These are phyloP conservation scores for Aspergillus transmontanensis DNA, from an alignment of 2,329 filamentous ascomycete species.

Conservation along the genomic window DNA sequence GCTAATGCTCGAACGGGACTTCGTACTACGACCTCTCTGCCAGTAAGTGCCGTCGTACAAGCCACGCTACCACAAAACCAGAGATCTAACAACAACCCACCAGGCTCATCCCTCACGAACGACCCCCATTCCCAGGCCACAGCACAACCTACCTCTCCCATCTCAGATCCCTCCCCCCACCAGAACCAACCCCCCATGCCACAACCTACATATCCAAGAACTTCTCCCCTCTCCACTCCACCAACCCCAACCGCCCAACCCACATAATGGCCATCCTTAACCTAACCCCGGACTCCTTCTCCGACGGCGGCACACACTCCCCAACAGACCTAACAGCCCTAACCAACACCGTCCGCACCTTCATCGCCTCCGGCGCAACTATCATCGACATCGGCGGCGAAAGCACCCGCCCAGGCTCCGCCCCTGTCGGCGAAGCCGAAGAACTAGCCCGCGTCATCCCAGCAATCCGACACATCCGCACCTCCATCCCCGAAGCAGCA, in stretches of 20 bases:
- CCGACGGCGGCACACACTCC: conserved; percentile 74
- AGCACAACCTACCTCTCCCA: conserved; percentile 36
- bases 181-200: conserved; percentile 39
- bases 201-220: conserved; percentile 41
- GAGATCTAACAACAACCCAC: conserved; percentile 6
- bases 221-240: conserved; percentile 60
- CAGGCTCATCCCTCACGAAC: conserved; percentile 47
- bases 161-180: conserved; percentile 37
- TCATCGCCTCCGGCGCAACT: conserved; percentile 71
- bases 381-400: conserved; percentile 94
- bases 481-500: conserved; percentile 60
- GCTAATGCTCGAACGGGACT: conserved; percentile 86
- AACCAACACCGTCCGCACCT: conserved; percentile 58
- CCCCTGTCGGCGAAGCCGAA: conserved; percentile 69
- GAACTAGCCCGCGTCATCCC: conserved; percentile 79
- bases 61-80: background rate
- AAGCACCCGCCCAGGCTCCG: conserved; percentile 79
- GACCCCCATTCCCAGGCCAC: conserved; percentile 32
- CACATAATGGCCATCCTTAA: conserved; percentile 94
- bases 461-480: conserved; percentile 71
- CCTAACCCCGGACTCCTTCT: conserved; percentile 94
- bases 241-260: conserved; percentile 61
- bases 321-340: conserved; percentile 53
- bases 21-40: conserved; percentile 84
- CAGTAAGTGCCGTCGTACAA: conserved; percentile 33